Conservation (phyloP, 73 alveolate genomes). For the Symbiodinium pilosum region DNA sequence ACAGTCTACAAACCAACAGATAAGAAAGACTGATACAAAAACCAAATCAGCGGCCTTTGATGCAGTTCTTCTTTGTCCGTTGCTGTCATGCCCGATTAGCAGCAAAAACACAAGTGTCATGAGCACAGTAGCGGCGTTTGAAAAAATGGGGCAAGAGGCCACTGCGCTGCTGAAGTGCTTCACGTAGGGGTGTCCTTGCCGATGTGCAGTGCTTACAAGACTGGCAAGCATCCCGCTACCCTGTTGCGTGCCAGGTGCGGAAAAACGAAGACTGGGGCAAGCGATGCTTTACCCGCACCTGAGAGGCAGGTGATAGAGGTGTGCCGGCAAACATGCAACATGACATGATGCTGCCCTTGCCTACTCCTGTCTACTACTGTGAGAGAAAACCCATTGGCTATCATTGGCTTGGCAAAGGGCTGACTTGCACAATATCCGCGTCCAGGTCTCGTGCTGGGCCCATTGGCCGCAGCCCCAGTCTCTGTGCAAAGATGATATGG, state of each 20-base stretch:
- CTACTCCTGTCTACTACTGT: too few relatives aligned
- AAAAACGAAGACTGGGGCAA: neutral
- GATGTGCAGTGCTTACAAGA: neutral
- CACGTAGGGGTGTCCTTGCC: slow-evolving; percentile 4
- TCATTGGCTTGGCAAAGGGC: neutral
- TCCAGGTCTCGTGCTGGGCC: neutral
- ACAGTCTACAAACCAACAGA: neutral
- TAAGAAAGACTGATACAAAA: too few relatives aligned
- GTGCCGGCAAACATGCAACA: neutral
- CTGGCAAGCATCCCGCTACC: neutral
- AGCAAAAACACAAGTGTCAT: neutral
- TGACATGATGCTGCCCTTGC: too few relatives aligned
- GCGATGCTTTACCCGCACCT: slow-evolving; percentile 2
- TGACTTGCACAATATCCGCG: neutral
- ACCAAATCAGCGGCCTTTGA: too few relatives aligned
- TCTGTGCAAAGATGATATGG: neutral
- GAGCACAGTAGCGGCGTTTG: neutral
- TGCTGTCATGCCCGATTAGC: too few relatives aligned
- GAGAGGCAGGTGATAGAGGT: too few relatives aligned
- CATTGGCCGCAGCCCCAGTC: slow-evolving; percentile 12
- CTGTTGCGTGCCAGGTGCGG: neutral
- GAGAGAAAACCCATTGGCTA: neutral
- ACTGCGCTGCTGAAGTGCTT: slow-evolving; percentile 11
- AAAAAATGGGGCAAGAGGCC: neutral
- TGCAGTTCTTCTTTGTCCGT: too few relatives aligned